These are phyloP conservation scores for Fonsecaea monophora DNA, from an alignment of 2,329 filamentous ascomycete species.

Conservation along the genomic window DNA sequence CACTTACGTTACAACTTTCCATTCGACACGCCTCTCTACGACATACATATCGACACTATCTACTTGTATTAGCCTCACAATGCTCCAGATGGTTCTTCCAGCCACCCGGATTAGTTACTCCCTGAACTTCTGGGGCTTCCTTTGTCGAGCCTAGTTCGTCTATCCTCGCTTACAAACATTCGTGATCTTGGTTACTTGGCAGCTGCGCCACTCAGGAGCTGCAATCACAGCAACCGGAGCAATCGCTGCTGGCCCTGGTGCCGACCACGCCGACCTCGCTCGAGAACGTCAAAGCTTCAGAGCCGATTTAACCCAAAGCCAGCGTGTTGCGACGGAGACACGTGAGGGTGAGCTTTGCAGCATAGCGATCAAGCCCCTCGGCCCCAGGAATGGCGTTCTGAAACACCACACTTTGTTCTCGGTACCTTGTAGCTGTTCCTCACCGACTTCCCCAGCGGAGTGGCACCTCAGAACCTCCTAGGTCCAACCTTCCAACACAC, in stretches of 20 bases:
- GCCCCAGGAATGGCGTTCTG: background rate
- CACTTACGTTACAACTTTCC: no score
- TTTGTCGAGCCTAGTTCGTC: background rate
- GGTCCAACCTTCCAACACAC: background rate
- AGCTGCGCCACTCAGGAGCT: background rate
- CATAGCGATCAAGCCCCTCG: constrained; percentile 35
- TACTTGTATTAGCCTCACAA: no score
- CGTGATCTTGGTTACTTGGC: background rate
- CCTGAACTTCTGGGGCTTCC: no score
- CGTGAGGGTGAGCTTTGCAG: constrained; percentile 8
- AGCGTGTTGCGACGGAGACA: background rate
- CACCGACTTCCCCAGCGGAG: background rate
- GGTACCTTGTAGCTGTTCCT: background rate
- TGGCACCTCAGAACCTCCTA: background rate
- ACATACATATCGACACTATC: no score
- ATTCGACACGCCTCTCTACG: no score
- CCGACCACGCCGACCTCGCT: constrained; percentile 3
- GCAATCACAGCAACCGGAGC: background rate
- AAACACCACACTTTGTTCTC: background rate
- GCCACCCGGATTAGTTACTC: no score
- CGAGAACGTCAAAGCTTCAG: background rate
- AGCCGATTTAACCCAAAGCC: background rate
- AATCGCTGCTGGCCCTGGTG: no score
- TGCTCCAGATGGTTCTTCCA: no score
- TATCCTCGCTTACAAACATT: constrained; percentile 2